phyloP scores from a whole-genome alignment of 768 basidiomycete species.

The Rickenella mellea region DNA sequence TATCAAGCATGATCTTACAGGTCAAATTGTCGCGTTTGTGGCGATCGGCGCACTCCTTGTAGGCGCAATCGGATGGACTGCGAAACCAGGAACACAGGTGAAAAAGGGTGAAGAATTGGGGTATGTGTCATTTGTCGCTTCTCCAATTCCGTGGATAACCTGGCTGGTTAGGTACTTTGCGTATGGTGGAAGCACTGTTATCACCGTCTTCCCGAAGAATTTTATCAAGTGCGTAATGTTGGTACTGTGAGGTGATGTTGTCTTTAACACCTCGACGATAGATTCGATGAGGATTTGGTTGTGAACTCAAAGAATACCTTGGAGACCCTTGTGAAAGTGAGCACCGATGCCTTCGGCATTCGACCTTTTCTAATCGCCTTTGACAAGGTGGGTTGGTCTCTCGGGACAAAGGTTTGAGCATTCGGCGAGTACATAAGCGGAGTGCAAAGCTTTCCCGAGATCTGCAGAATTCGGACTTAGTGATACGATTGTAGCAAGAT shows the following conservation, averaged over 20 bases:
- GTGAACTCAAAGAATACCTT: slow-evolving; percentile 39
- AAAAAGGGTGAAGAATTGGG: slow-evolving; percentile 61
- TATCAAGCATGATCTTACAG: slow-evolving; percentile 35
- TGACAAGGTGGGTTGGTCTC: too few species aligned
- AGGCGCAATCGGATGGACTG: slow-evolving; percentile 63
- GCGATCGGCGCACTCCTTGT: slow-evolving; percentile 79
- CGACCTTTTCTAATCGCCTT: too few species aligned
- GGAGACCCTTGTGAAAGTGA: slow-evolving; percentile 63
- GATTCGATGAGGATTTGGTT: slow-evolving; percentile 56
- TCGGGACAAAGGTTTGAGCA: too few species aligned
- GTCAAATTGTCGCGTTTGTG: slow-evolving; percentile 51
- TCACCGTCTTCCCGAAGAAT: slow-evolving; percentile 49
- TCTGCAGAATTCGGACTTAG: too few species aligned
- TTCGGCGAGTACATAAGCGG: too few species aligned
- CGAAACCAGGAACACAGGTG: slow-evolving; percentile 37
- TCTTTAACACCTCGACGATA: slow-evolving; percentile 7
- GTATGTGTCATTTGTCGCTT: slow-evolving; percentile 9
- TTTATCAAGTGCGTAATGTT: slow-evolving; percentile 28
- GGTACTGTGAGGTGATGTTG: background rate
- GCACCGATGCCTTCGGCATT: too few species aligned
- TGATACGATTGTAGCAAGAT: too few species aligned
- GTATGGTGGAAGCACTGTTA: slow-evolving; percentile 72
- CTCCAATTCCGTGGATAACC: background rate
- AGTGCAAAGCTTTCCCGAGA: too few species aligned
- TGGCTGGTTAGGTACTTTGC: slow-evolving; percentile 35